phyloP scores from a whole-genome alignment of 805 yeast genomes.

The Suhomyces sp. region DNA sequence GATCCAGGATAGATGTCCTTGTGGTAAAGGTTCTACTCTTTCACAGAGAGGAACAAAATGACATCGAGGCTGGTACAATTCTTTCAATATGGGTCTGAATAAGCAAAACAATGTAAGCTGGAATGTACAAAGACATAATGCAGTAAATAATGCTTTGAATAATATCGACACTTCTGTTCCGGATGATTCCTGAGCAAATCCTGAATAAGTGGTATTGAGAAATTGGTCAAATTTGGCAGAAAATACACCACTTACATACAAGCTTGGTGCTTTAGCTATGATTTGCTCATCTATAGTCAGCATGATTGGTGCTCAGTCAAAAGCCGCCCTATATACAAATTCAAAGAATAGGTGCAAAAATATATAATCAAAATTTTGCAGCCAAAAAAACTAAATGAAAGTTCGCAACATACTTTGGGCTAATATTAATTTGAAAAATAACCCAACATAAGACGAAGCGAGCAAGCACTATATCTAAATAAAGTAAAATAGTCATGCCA shows the following conservation, averaged over 20 bases:
- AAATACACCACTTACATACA: slow-evolving; percentile 29
- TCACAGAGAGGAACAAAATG: slow-evolving; percentile 40
- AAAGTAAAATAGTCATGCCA: background rate
- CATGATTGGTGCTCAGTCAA: background rate
- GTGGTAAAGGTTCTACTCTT: slow-evolving; percentile 36
- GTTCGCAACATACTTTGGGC: background rate
- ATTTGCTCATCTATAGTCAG: slow-evolving; percentile 13
- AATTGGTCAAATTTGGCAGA: slow-evolving; percentile 34
- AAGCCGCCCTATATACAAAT: background rate
- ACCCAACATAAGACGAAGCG: background rate
- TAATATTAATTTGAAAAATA: background rate
- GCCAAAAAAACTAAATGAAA: background rate
- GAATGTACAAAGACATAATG: slow-evolving; percentile 50
- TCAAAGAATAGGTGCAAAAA: background rate
- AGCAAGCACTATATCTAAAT: background rate
- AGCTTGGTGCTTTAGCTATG: slow-evolving; percentile 24
- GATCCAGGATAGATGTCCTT: slow-evolving; percentile 58
- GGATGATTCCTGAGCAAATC: slow-evolving; percentile 54
- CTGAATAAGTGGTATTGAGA: slow-evolving; percentile 53
- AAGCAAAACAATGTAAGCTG: slow-evolving; percentile 48
- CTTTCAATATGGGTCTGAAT: slow-evolving; percentile 28
- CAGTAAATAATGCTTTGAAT: slow-evolving; percentile 52
- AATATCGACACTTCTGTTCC: slow-evolving; percentile 60
- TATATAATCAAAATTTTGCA: background rate
- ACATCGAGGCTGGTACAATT: slow-evolving; percentile 55